Percentiles rank a stretch among this genome's conserved stretches.
Conservation (phyloP, 495 filamentous ascomycete genomes). For the Talaromyces liani region DNA sequence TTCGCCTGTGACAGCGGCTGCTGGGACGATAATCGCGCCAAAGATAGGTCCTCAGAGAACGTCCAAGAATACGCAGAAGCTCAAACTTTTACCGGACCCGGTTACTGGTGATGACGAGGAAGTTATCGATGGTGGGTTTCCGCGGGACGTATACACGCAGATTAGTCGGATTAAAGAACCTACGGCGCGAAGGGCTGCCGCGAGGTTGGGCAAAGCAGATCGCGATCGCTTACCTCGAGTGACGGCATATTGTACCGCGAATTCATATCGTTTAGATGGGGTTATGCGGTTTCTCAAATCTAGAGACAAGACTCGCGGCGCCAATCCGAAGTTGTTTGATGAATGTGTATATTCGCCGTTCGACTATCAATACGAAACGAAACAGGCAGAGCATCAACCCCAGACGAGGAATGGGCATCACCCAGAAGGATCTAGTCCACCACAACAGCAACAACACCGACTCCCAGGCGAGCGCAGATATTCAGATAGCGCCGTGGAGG, state of each 20-base stretch:
- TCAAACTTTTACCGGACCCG: slow-evolving; percentile 89
- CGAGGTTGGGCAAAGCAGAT: slow-evolving; percentile 87
- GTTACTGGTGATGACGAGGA: slow-evolving; percentile 63
- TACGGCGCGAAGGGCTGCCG: slow-evolving; percentile 86
- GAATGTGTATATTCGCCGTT: slow-evolving; percentile 96
- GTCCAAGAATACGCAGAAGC: slow-evolving; percentile 89
- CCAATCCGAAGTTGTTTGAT: slow-evolving; percentile 85
- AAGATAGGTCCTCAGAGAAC: slow-evolving; percentile 96
- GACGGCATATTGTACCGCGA: slow-evolving; percentile 93
- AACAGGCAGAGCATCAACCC: slow-evolving; percentile 15
- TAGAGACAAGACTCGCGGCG: slow-evolving; percentile 60
- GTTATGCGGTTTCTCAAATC: slow-evolving; percentile 86
- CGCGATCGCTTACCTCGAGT: slow-evolving; percentile 80
- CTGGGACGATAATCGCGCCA: slow-evolving; percentile 37
- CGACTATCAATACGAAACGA: slow-evolving; percentile 53
- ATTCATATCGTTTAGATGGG: slow-evolving; percentile 78
- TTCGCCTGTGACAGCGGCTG: slow-evolving; percentile 42
- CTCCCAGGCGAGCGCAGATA: slow-evolving; percentile 51
- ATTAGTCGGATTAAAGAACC: slow-evolving; percentile 94
- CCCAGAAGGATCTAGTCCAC: slow-evolving; percentile 13
- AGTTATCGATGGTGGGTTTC: slow-evolving; percentile 34
- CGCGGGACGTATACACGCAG: slow-evolving; percentile 93
- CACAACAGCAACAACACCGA: slow-evolving; percentile 27
- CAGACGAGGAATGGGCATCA: slow-evolving; percentile 17
- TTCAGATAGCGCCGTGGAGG: slow-evolving; percentile 54